Evolutionary conservation across 2,329 filamentous ascomycete genomes (phyloP), one percentile per base, ranked within the genome.

Genomic region (Magnaporthiopsis poae): DNA sequence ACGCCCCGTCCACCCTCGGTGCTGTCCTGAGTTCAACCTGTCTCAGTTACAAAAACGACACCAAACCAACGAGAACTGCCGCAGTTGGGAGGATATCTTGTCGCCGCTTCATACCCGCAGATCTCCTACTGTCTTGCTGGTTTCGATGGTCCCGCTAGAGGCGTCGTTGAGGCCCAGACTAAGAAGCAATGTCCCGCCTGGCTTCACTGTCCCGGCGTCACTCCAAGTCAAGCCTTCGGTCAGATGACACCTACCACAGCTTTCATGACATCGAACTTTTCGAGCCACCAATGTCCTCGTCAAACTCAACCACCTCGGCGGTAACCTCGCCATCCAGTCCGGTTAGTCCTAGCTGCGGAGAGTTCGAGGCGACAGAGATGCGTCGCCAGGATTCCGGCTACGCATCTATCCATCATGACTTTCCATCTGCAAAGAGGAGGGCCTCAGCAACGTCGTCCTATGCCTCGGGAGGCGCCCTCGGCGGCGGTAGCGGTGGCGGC

Each of bases 351-450:
- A 4, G 18, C 46, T 52, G 46, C 9, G 72, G 73, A 29, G 71
- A 72, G n/a, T 73, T 74, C 25, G 64, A 65, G 59, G 73, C 77
- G 0, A 70, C 72, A 63, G 77, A 76, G 66, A 85, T 86, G 77
- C 79, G 80, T 64, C 80, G 84, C 18, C 83, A 85, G 68, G 84
- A 87, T 71, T 86, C 84, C 0, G 84, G 84, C 46, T 86, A 87
- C 70, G 84, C 83, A 71, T 86, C 84, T 3, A 78, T 80, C 11
- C 66, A 11, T 56, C 66, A 31, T 15, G 64, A 13, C 59, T 27
- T 36, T 77, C 18, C 46, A 8, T 11, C 46, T 2, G 5, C 75
- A 60, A 74, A 73, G 52, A 70, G 70, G 21, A 72, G 73, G 46
- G 71, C 71, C 18, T 74, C 77, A 5, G 69, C 72, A 11, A 70